These are phyloP conservation scores for Sugiyamaella lignohabitans DNA, from an alignment of 805 yeast species.

Conservation along the genomic window DNA sequence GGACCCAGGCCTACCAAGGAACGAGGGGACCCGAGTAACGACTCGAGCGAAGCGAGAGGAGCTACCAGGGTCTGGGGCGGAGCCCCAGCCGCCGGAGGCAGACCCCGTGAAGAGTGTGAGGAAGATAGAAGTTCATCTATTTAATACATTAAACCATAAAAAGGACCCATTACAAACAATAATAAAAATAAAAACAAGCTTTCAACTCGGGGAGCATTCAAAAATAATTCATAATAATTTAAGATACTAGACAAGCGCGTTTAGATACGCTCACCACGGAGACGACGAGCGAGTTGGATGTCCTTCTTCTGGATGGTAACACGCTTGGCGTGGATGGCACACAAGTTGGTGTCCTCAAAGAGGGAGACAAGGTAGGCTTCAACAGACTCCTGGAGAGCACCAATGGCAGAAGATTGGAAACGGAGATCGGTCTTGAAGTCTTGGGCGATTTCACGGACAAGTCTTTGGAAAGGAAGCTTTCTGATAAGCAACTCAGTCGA, in stretches of 20 bases:
- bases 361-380: slow-evolving; percentile 83
- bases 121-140: neutral
- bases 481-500: slow-evolving; percentile 80
- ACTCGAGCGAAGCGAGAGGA: neutral
- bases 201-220: too few species aligned
- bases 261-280: slow-evolving; percentile 77
- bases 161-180: neutral
- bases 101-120: too few species aligned
- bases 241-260: too few species aligned
- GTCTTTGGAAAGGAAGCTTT: slow-evolving; percentile 87
- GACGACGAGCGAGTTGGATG: slow-evolving; percentile 85
- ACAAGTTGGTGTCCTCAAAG: slow-evolving; percentile 84
- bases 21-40: neutral
- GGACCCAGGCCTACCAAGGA: too few species aligned
- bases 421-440: slow-evolving; percentile 81
- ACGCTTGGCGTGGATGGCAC: slow-evolving; percentile 92
- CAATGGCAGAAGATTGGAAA: slow-evolving; percentile 84
- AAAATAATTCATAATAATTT: too few species aligned
- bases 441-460: slow-evolving; percentile 84
- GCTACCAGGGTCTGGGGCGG: too few species aligned
- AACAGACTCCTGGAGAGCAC: slow-evolving; percentile 86
- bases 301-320: slow-evolving; percentile 90
- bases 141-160: neutral
- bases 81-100: too few species aligned
- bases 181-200: too few species aligned